A percentile compares a stretch with the other conserved stretches of the same genome.
Conservation (phyloP, 106 monocot genomes). For the Platanthera guangdongensis region DNA sequence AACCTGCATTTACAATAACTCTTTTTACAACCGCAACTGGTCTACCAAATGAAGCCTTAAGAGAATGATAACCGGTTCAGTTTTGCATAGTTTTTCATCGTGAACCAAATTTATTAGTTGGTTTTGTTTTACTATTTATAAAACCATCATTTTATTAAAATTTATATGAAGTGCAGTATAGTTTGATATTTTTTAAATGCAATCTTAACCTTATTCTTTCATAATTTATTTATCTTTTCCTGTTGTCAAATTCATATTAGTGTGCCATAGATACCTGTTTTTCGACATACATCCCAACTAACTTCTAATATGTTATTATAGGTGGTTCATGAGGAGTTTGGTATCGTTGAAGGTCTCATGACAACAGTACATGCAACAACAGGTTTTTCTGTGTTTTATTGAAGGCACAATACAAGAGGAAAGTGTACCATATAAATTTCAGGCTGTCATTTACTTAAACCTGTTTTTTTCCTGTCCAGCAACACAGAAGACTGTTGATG, state of each 20-base stretch:
- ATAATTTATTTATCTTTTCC: background rate
- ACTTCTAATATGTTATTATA: conserved; percentile 26
- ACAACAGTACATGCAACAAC: conserved; percentile 98
- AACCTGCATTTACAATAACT: no score
- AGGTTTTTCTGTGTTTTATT: conserved; percentile 28
- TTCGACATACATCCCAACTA: background rate
- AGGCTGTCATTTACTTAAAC: background rate
- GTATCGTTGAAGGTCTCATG: conserved; percentile 94
- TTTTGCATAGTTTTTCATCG: no score
- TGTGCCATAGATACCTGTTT: background rate
- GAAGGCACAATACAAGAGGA: background rate
- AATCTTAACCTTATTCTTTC: no score
- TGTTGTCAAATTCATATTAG: background rate
- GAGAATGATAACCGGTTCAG: no score
- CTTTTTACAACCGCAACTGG: no score
- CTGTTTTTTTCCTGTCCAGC: conserved; percentile 33
- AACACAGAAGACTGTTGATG: conserved; percentile 98
- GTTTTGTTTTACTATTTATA: no score
- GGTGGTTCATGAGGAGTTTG: conserved; percentile 99
- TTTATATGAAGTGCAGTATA: no score
- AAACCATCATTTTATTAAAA: no score
- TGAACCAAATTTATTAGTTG: no score
- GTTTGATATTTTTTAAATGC: no score
- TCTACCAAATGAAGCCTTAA: no score
- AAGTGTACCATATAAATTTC: background rate